A percentile compares a stretch with the other conserved stretches of the same genome.
These are phyloP conservation scores for Trichoderma gracile DNA, from an alignment of 2,329 filamentous ascomycete genomes.

Conservation along the genomic window DNA sequence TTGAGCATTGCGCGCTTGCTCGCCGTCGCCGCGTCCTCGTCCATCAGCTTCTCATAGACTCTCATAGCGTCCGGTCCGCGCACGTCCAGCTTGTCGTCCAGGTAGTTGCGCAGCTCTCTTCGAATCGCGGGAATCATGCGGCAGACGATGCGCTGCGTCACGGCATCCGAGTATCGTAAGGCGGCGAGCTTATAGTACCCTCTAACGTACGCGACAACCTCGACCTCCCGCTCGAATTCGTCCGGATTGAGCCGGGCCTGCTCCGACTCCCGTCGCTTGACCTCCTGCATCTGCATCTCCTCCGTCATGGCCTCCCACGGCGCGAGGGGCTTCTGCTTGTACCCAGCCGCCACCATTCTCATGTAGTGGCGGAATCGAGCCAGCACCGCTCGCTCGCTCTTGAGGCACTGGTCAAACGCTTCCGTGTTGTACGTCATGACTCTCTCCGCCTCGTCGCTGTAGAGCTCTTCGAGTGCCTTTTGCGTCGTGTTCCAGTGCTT, in stretches of 20 bases:
- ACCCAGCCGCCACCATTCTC: constrained; percentile 47
- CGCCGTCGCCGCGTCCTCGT: constrained; percentile 49
- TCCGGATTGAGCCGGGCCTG: constrained; percentile 56
- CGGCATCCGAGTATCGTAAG: constrained; percentile 61
- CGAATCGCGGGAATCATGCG: constrained; percentile 51
- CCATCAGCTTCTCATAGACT: constrained; percentile 49
- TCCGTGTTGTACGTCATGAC: constrained; percentile 60
- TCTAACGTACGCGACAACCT: constrained; percentile 61
- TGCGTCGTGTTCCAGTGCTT: constrained; percentile 41
- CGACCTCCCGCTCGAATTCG: constrained; percentile 59
- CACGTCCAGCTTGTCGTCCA: constrained; percentile 49
- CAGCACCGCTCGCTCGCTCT: constrained; percentile 49
- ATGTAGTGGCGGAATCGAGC: constrained; percentile 51
- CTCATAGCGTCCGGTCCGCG: constrained; percentile 33
- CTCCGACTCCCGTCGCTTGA: constrained; percentile 45
- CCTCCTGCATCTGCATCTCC: constrained; percentile 50
- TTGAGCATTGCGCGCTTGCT: constrained; percentile 45
- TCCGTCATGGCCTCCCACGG: constrained; percentile 50
- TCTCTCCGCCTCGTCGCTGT: constrained; percentile 54
- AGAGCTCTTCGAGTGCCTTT: constrained; percentile 47
- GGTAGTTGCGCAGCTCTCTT: constrained; percentile 42
- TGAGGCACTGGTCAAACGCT: constrained; percentile 48
- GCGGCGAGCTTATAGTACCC: constrained; percentile 71
- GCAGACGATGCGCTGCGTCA: constrained; percentile 50
- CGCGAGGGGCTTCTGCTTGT: constrained; percentile 35